phyloP scores from a whole-genome alignment of 768 basidiomycete genomes.

The Trametes meyenii region DNA sequence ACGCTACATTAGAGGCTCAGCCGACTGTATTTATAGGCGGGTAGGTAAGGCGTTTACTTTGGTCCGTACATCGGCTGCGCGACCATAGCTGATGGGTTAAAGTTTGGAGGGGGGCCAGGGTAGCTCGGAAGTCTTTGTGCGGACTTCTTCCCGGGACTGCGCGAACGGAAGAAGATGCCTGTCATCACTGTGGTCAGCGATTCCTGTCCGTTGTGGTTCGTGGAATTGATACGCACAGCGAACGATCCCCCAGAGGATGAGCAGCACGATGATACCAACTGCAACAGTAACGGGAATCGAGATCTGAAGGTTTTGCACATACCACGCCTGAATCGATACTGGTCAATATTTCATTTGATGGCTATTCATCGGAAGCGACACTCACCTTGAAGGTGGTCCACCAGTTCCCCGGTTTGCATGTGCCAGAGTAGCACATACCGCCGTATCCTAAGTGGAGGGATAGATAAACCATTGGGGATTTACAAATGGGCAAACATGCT shows the following conservation, averaged over 20 bases:
- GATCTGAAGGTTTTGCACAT: conserved; percentile 73
- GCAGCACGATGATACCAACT: conserved; percentile 60
- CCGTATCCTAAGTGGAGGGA: conserved; percentile 54
- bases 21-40: background rate
- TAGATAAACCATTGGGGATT: background rate
- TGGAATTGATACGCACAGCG: conserved; percentile 14
- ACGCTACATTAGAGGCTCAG: background rate
- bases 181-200: background rate
- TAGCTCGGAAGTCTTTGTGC: conserved; percentile 13
- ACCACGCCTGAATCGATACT: conserved; percentile 62
- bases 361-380: too few relatives aligned
- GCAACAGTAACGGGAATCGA: conserved; percentile 80
- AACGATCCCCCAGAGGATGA: conserved; percentile 31
- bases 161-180: conserved; percentile 3
- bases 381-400: conserved; percentile 63
- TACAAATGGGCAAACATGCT: conserved; percentile 26
- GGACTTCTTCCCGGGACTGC: conserved; percentile 1
- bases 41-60: background rate
- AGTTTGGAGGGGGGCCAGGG: conserved; percentile 12
- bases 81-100: conserved; percentile 13
- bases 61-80: conserved; percentile 14
- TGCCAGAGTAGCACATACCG: conserved; percentile 64
- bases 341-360: background rate
- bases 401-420: conserved; percentile 61
- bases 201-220: background rate